A percentile compares a stretch with the other conserved stretches of the same genome.
These are phyloP conservation scores for Chalaropsis ovoidea DNA, from an alignment of 2,329 filamentous ascomycete species.

Conservation along the genomic window DNA sequence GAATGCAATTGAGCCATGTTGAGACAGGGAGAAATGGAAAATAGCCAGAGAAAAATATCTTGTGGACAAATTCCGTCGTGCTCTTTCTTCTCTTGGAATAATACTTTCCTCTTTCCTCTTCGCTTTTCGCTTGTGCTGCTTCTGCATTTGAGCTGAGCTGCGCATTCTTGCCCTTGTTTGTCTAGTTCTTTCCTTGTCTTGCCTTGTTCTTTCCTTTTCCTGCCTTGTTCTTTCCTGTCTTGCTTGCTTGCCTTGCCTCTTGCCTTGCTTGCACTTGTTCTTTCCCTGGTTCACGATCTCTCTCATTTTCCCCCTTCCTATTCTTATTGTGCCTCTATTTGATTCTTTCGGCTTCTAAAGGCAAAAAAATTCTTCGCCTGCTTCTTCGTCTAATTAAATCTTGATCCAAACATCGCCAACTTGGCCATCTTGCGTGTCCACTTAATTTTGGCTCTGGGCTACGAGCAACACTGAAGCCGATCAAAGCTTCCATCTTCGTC, in stretches of 20 bases:
- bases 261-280: not conserved
- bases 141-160: slow-evolving; percentile 6
- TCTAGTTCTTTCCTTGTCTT: slow-evolving; percentile 11
- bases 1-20: not conserved
- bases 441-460: not conserved
- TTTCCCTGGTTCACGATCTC: slow-evolving; percentile 5
- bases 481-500: not conserved
- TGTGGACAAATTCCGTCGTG: not conserved
- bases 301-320: not conserved
- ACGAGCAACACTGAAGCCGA: not conserved
- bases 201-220: too few relatives aligned
- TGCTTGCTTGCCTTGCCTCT: not conserved
- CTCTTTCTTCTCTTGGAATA: not conserved
- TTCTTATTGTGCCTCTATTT: not conserved
- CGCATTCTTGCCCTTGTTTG: not conserved
- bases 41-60: slow-evolving; percentile 4
- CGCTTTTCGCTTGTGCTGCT: slow-evolving; percentile 8
- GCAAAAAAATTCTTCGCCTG: not conserved
- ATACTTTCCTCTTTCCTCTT: slow-evolving; percentile 3
- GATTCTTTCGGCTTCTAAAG: not conserved
- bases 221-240: slow-evolving; percentile 11
- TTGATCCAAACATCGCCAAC: not conserved
- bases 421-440: not conserved
- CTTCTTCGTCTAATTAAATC: not conserved
- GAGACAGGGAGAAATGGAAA: slow-evolving; percentile 4